A percentile compares a stretch with the other conserved stretches of the same genome.
Conservation (phyloP, 1,139 yeast species). For the Candida sojae region DNA sequence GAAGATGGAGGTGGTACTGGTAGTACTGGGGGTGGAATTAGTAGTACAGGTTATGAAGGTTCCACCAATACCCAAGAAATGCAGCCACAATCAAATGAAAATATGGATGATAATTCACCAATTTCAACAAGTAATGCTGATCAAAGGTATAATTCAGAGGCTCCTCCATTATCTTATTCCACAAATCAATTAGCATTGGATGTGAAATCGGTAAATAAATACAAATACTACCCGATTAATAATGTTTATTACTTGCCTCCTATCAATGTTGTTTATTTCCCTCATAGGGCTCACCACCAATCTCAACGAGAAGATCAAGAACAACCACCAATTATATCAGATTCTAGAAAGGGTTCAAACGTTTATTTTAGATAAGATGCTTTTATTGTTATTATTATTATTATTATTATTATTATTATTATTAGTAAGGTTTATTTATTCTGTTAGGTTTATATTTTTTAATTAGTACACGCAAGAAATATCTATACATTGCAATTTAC, state of each 20-base stretch:
- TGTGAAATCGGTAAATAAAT: slow-evolving; percentile 24
- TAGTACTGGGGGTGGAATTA: slow-evolving; percentile 11
- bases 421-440: not conserved
- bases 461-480: too few species aligned
- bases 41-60: slow-evolving; percentile 9
- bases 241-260: slow-evolving; percentile 60
- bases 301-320: slow-evolving; percentile 17
- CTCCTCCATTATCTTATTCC: slow-evolving; percentile 14
- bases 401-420: too few species aligned
- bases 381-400: not conserved
- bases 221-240: slow-evolving; percentile 59
- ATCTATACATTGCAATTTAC: not conserved
- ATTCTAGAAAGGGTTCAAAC: slow-evolving; percentile 29
- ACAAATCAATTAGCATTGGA: slow-evolving; percentile 17
- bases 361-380: slow-evolving; percentile 28
- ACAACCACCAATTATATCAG: slow-evolving; percentile 12
- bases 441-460: too few species aligned
- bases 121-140: slow-evolving; percentile 6
- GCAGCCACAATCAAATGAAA: slow-evolving; percentile 3
- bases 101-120: slow-evolving; percentile 10
- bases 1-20: slow-evolving; percentile 10
- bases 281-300: slow-evolving; percentile 57
- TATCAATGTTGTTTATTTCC: slow-evolving; percentile 59
- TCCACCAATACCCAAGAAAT: slow-evolving; percentile 4
- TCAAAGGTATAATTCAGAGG: slow-evolving; percentile 3